A percentile compares a stretch with the other conserved stretches of the same genome.
Evolutionary conservation across 371 early-diverging fungal genomes (phyloP).

Genomic region (Saksenaea oblongispora): DNA sequence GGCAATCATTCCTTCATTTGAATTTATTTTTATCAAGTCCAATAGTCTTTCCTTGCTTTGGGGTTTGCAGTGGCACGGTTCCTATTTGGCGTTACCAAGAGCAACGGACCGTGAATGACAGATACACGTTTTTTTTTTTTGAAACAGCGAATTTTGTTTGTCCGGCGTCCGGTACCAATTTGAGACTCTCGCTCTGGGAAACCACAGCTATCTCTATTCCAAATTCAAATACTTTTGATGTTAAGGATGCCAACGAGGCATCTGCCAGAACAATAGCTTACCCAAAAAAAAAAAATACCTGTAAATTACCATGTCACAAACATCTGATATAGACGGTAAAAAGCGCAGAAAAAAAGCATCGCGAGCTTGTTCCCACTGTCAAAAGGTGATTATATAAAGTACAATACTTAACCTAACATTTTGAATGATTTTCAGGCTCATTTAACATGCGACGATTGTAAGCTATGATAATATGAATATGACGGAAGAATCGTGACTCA

Average conservation of each 20-base stretch:
- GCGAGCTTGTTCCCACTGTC: constrained; percentile 48
- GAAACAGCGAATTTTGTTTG: too few species aligned
- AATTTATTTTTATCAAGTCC: too few species aligned
- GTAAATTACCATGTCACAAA: constrained; percentile 3
- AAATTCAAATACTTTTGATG: neutral
- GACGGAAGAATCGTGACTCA: neutral
- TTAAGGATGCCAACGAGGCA: constrained; percentile 5
- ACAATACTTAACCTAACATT: neutral
- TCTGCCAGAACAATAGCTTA: constrained; percentile 1
- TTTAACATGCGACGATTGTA: constrained; percentile 62
- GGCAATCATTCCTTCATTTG: too few species aligned
- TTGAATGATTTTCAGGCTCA: constrained; percentile 34
- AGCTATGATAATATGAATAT: constrained; percentile 5
- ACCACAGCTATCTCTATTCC: neutral
- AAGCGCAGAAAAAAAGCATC: constrained; percentile 28
- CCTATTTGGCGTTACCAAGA: too few species aligned
- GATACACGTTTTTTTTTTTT: too few species aligned
- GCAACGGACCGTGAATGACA: too few species aligned
- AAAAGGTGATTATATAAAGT: constrained; percentile 27
- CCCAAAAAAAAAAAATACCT: neutral
- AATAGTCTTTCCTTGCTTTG: too few species aligned
- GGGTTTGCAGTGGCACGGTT: too few species aligned
- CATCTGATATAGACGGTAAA: constrained; percentile 9
- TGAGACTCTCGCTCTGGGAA: too few species aligned
- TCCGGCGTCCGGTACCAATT: too few species aligned